Conservation (phyloP, 352 stramenopile species). For the Paralagenidium karlingii region DNA sequence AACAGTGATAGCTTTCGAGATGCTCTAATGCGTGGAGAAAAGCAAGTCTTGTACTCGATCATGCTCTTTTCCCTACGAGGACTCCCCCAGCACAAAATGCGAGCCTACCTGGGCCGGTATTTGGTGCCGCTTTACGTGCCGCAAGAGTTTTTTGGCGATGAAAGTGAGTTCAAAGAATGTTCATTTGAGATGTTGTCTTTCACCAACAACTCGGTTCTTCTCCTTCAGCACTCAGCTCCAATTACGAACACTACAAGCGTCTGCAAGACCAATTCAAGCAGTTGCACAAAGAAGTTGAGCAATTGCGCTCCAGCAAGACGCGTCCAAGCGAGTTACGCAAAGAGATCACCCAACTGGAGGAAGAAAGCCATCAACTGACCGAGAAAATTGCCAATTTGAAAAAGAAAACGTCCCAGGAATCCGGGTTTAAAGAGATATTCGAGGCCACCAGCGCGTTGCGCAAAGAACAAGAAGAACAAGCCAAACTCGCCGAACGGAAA, state of each 20-base stretch:
- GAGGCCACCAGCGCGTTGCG: slow-evolving; percentile 84
- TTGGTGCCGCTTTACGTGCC: slow-evolving; percentile 88
- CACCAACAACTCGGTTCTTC: too few species aligned
- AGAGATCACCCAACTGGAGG: slow-evolving; percentile 87
- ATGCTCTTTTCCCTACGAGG: slow-evolving; percentile 88
- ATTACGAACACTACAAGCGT: slow-evolving; percentile 87
- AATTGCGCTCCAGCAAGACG: slow-evolving; percentile 64
- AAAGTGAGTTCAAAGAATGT: slow-evolving; percentile 20
- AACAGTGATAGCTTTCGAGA: slow-evolving; percentile 67
- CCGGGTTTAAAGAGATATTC: slow-evolving; percentile 83
- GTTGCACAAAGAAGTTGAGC: slow-evolving; percentile 85
- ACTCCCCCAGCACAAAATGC: slow-evolving; percentile 82
- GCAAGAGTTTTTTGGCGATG: slow-evolving; percentile 86
- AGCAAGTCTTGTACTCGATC: slow-evolving; percentile 82
- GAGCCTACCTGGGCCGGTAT: slow-evolving; percentile 89
- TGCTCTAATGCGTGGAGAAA: slow-evolving; percentile 68
- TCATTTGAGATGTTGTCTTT: not conserved
- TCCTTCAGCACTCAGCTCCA: slow-evolving; percentile 38
- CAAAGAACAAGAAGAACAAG: slow-evolving; percentile 91
- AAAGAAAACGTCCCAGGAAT: slow-evolving; percentile 72
- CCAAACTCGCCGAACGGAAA: slow-evolving; percentile 82
- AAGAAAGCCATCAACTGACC: slow-evolving; percentile 81
- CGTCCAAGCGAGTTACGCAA: slow-evolving; percentile 72
- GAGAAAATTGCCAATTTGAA: slow-evolving; percentile 87
- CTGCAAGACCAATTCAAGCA: slow-evolving; percentile 89